These are phyloP conservation scores for Coemansia sp. DNA, from an alignment of 192 early-diverging fungal species.

Conservation along the genomic window DNA sequence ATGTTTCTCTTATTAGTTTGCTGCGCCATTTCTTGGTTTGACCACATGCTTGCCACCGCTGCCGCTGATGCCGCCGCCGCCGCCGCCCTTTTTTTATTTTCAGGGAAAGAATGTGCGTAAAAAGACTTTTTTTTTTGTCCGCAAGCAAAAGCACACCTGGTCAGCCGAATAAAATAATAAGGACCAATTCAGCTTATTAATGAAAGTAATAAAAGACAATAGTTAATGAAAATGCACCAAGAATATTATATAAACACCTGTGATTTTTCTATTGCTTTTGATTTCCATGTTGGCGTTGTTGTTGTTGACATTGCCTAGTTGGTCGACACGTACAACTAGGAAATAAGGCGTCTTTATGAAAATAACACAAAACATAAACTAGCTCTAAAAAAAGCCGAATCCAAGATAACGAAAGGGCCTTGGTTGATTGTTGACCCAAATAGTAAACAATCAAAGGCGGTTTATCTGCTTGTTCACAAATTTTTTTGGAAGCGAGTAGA, in stretches of 20 bases:
- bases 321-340: neutral
- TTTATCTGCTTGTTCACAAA: neutral
- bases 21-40: neutral
- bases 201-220: neutral
- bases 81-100: neutral
- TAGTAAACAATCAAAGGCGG: neutral
- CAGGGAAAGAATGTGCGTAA: no score
- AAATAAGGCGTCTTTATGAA: neutral
- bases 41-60: neutral
- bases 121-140: no score
- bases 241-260: neutral
- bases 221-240: neutral
- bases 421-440: neutral
- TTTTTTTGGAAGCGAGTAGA: neutral
- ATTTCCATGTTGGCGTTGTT: neutral
- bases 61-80: neutral
- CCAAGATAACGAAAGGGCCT: neutral
- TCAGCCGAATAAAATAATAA: neutral
- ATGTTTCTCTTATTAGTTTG: neutral
- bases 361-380: neutral
- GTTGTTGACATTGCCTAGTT: neutral
- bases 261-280: neutral
- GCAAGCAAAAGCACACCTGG: neutral
- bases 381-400: neutral
- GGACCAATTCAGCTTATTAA: neutral